Conservation (phyloP, 2,329 filamentous ascomycete species). For the Colletotrichum sp. region DNA sequence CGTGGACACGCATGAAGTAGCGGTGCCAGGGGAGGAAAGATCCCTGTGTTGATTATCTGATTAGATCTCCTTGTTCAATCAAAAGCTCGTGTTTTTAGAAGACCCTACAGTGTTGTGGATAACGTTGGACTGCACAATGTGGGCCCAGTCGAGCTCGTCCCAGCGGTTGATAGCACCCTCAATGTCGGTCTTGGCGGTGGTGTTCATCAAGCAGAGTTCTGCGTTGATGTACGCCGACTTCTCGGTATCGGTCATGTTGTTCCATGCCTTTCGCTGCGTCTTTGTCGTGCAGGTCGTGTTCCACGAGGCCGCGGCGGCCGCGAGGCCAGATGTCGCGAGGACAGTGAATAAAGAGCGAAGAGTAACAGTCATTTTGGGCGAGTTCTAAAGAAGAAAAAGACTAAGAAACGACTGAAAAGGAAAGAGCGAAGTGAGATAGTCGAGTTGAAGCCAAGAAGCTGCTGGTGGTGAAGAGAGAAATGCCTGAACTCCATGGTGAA, state of each 20-base stretch:
- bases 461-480: neutral
- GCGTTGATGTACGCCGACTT: conserved; percentile 22
- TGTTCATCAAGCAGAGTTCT: conserved; percentile 21
- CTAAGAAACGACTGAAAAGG: neutral
- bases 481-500: neutral
- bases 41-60: conserved; percentile 15
- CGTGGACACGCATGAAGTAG: conserved; percentile 31
- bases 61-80: neutral
- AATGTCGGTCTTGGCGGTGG: conserved; percentile 6
- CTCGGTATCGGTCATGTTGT: conserved; percentile 19
- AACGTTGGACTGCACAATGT: conserved; percentile 18
- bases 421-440: neutral
- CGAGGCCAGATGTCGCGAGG: neutral
- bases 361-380: neutral
- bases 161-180: conserved; percentile 14
- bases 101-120: conserved; percentile 17
- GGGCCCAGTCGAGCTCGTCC: conserved; percentile 21
- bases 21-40: conserved; percentile 35
- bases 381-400: neutral
- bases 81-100: conserved; percentile 16
- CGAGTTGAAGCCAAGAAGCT: neutral
- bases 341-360: neutral
- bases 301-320: neutral
- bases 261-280: conserved; percentile 9
- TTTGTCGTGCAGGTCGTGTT: conserved; percentile 2